Conservation (phyloP, 2,329 filamentous ascomycete species). For the Colletotrichum falcatum region DNA sequence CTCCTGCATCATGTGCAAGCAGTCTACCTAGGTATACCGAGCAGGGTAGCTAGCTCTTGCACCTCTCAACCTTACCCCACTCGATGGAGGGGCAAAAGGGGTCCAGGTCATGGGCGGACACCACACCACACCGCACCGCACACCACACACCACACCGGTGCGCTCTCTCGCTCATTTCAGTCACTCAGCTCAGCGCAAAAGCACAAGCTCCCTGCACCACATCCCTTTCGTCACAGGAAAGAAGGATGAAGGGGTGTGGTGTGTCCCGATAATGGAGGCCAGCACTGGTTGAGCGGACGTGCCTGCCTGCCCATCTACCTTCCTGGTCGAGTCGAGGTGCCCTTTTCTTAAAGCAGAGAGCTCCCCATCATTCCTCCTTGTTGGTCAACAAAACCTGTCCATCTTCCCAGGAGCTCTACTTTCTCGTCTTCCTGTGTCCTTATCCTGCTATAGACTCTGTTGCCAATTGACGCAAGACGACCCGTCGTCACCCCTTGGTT, state of each 20-base stretch:
- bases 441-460: not conserved
- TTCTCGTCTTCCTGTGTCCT: not conserved
- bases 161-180: not conserved
- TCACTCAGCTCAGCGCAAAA: conserved; percentile 7
- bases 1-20: conserved; percentile 33
- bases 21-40: conserved; percentile 2
- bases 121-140: not conserved
- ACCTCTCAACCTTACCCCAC: conserved; percentile 30
- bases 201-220: conserved; percentile 26
- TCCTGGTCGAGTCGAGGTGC: conserved; percentile 26
- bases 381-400: conserved; percentile 1
- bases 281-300: not conserved
- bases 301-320: not conserved
- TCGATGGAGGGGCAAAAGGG: conserved; percentile 36
- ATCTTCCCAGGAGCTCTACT: not conserved
- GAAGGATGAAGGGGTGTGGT: not conserved
- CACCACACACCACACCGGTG: conserved; percentile 19
- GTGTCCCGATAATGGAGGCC: conserved; percentile 15
- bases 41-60: conserved; percentile 33
- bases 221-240: conserved; percentile 18
- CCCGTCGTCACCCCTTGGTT: not conserved
- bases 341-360: conserved; percentile 31
- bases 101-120: conserved; percentile 36
- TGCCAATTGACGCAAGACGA: conserved; percentile 4
- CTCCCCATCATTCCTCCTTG: conserved; percentile 7